Evolutionary conservation across 805 yeast species (phyloP).

Genomic region (Groenewaldozyma salmanticensis): DNA sequence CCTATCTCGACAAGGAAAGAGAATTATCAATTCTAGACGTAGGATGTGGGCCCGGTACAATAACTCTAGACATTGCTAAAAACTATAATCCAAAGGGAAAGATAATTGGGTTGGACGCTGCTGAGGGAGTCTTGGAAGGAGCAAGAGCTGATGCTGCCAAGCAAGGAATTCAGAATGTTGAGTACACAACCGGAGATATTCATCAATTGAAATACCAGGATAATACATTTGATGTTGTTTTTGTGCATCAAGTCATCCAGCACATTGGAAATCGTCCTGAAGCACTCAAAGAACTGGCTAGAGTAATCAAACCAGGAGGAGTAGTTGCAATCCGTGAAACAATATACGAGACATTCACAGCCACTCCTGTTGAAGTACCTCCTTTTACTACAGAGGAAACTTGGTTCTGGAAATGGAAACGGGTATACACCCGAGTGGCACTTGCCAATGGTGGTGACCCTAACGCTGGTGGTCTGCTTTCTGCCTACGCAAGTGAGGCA

Average conservation of each 20-base stretch:
- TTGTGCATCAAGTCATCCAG: constrained; percentile 32
- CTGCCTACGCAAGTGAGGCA: constrained; percentile 14
- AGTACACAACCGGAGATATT: constrained; percentile 25
- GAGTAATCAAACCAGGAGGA: constrained; percentile 31
- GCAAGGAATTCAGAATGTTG: constrained; percentile 15
- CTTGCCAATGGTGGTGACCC: constrained; percentile 17
- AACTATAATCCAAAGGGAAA: constrained; percentile 24
- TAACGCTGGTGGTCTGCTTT: constrained; percentile 13
- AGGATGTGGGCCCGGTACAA: constrained; percentile 37
- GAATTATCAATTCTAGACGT: constrained; percentile 32
- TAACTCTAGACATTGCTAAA: constrained; percentile 28
- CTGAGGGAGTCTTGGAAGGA: constrained; percentile 24
- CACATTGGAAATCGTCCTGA: constrained; percentile 29
- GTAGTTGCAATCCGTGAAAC: constrained; percentile 29
- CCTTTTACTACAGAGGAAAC: constrained; percentile 15
- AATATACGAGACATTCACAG: constrained; percentile 20
- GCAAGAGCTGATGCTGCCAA: constrained; percentile 17
- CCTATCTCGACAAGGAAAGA: constrained; percentile 22
- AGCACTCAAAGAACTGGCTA: constrained; percentile 30
- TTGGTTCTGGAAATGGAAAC: constrained; percentile 10
- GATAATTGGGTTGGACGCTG: constrained; percentile 29
- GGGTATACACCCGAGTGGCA: constrained; percentile 12
- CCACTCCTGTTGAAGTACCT: too few relatives aligned
- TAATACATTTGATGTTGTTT: constrained; percentile 32
- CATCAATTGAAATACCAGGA: constrained; percentile 29